These are phyloP conservation scores for Abortiporus biennis DNA, from an alignment of 1,284 basidiomycete genomes.

Conservation along the genomic window DNA sequence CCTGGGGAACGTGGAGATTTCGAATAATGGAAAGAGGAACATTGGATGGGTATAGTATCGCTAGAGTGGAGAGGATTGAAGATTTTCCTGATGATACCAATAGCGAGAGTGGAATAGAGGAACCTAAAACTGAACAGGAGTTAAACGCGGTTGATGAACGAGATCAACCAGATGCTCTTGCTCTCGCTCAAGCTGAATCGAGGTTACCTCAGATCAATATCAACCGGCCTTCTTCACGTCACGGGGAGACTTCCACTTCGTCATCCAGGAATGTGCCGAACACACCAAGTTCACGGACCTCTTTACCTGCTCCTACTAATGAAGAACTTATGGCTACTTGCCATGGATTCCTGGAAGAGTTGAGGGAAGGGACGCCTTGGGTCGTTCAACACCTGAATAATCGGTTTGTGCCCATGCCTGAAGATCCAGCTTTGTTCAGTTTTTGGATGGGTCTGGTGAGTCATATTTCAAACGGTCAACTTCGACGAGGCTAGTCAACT, in stretches of 20 bases:
- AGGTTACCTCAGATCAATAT: no score
- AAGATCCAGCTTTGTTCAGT: constrained; percentile 64
- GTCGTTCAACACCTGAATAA: constrained; percentile 86
- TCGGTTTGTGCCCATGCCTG: constrained; percentile 67
- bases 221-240: constrained; percentile 11
- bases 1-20: constrained; percentile 81
- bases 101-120: no score
- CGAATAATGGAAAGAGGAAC: constrained; percentile 76
- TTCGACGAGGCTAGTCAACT: background rate
- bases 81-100: constrained; percentile 47
- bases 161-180: constrained; percentile 28
- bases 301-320: constrained; percentile 31
- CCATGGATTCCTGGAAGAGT: constrained; percentile 72
- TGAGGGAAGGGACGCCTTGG: constrained; percentile 80
- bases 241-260: constrained; percentile 9
- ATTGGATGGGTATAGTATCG: constrained; percentile 88
- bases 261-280: background rate
- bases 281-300: background rate
- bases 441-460: constrained; percentile 85
- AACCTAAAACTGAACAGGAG: no score
- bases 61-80: constrained; percentile 68
- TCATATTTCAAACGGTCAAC: constrained; percentile 6
- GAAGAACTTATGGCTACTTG: constrained; percentile 74
- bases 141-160: no score
- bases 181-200: constrained; percentile 7